A percentile compares a stretch with the other conserved stretches of the same genome.
Evolutionary conservation across 2,329 filamentous ascomycete species (phyloP).

Genomic region (Bipolaris gigantea): DNA sequence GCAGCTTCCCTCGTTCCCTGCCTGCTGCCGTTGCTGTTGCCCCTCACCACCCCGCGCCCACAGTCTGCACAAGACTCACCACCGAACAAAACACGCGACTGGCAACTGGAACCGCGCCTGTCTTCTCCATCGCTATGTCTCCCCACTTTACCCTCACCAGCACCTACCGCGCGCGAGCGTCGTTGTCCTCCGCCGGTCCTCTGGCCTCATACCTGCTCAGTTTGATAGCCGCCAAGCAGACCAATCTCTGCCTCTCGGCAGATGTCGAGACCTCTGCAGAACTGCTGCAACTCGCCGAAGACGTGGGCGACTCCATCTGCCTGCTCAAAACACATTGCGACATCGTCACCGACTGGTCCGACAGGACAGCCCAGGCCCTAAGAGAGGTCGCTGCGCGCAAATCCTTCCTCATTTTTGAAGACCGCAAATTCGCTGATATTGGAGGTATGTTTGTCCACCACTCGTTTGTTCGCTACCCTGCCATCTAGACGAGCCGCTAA

Average conservation of each 20-base stretch:
- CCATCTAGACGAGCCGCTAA: conserved; percentile 11
- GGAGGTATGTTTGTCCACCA: conserved; percentile 48
- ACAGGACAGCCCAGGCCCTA: conserved; percentile 55
- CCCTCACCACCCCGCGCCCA: conserved; percentile 13
- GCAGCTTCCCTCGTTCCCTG: conserved; percentile 3
- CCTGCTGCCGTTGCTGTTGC: conserved; percentile 3
- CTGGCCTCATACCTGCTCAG: conserved; percentile 54
- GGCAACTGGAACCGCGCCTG: neutral
- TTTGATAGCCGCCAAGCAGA: conserved; percentile 54
- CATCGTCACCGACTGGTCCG: conserved; percentile 63
- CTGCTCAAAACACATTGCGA: conserved; percentile 64
- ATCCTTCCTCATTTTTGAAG: conserved; percentile 57
- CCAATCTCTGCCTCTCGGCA: conserved; percentile 59
- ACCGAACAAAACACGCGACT: neutral
- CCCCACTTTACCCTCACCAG: conserved; percentile 40
- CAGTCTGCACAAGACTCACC: neutral
- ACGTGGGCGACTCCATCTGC: conserved; percentile 63
- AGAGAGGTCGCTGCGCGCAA: conserved; percentile 53
- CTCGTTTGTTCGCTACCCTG: neutral
- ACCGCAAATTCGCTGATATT: conserved; percentile 60
- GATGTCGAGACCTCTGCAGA: conserved; percentile 60
- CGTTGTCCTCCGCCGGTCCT: conserved; percentile 47
- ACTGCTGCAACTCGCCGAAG: conserved; percentile 59
- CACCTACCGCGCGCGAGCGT: conserved; percentile 52
- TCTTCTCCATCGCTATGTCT: conserved; percentile 31